Evolutionary conservation across 805 yeast species (phyloP).

Genomic region (Kregervanrija delftensis): DNA sequence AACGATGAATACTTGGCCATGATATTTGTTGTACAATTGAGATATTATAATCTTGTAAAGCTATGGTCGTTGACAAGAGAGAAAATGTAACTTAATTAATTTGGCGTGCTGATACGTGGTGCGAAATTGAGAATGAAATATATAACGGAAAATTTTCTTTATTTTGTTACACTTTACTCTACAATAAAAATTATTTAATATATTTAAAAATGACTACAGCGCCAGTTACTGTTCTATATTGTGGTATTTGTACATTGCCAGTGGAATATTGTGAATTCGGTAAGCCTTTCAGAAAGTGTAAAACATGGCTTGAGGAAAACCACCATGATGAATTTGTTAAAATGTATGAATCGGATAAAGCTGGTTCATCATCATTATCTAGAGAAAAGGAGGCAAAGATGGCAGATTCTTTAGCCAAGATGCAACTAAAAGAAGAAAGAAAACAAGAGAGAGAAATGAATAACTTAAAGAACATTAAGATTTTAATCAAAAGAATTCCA

Average conservation of each 20-base stretch:
- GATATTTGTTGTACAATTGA: background rate
- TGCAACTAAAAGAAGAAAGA: conserved; percentile 79
- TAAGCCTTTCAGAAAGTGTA: conserved; percentile 72
- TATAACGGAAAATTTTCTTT: too few species aligned
- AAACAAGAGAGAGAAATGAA: conserved; percentile 79
- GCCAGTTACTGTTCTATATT: conserved; percentile 45
- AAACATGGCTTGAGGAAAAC: conserved; percentile 65
- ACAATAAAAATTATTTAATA: background rate
- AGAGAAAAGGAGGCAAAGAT: conserved; percentile 77
- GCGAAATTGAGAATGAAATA: too few species aligned
- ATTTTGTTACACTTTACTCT: background rate
- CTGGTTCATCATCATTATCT: conserved; percentile 50
- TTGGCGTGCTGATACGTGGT: too few species aligned
- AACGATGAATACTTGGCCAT: conserved; percentile 56
- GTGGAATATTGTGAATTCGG: conserved; percentile 93
- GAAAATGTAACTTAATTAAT: too few species aligned
- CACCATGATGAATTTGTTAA: conserved; percentile 50
- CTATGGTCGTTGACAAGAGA: background rate
- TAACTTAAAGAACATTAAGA: conserved; percentile 73
- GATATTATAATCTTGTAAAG: background rate
- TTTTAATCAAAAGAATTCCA: conserved; percentile 77
- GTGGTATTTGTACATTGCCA: conserved; percentile 79
- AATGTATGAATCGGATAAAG: conserved; percentile 55
- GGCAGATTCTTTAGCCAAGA: conserved; percentile 73
- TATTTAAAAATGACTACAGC: conserved; percentile 2